These are phyloP conservation scores for Aspergillus coremiiformis DNA, from an alignment of 495 filamentous ascomycete genomes.

Conservation along the genomic window DNA sequence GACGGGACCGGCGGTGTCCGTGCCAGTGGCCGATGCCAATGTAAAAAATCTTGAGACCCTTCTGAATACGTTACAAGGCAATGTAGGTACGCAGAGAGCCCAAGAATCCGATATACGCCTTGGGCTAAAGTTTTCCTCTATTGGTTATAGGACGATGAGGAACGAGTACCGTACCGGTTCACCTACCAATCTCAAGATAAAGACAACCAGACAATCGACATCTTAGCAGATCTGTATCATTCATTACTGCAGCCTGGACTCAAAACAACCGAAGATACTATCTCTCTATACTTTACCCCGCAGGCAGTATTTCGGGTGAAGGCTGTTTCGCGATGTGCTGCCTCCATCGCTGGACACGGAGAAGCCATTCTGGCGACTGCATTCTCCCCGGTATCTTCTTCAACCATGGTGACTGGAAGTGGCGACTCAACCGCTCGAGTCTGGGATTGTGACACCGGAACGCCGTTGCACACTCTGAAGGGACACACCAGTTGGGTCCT, in stretches of 20 bases:
- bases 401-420: conserved; percentile 78
- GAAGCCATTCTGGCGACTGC: conserved; percentile 83
- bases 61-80: conserved; percentile 80
- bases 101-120: neutral
- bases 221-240: conserved; percentile 68
- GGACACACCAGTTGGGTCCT: conserved; percentile 94
- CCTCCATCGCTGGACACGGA: conserved; percentile 83
- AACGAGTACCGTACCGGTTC: conserved; percentile 84
- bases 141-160: conserved; percentile 54
- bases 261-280: conserved; percentile 63
- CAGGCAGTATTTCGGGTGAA: conserved; percentile 94
- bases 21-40: conserved; percentile 78
- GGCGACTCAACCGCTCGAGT: conserved; percentile 89
- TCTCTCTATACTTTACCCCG: conserved; percentile 75
- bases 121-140: conserved; percentile 1
- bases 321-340: conserved; percentile 81
- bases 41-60: conserved; percentile 85
- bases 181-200: conserved; percentile 51
- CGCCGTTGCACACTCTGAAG: conserved; percentile 79
- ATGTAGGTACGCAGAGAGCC: conserved; percentile 47
- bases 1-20: conserved; percentile 63
- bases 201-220: conserved; percentile 48
- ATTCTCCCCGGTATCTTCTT: conserved; percentile 77
- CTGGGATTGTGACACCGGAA: conserved; percentile 95
- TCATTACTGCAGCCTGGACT: conserved; percentile 55